phyloP scores from a whole-genome alignment of 2,329 filamentous ascomycete species.

The Ophiostoma quercus region DNA sequence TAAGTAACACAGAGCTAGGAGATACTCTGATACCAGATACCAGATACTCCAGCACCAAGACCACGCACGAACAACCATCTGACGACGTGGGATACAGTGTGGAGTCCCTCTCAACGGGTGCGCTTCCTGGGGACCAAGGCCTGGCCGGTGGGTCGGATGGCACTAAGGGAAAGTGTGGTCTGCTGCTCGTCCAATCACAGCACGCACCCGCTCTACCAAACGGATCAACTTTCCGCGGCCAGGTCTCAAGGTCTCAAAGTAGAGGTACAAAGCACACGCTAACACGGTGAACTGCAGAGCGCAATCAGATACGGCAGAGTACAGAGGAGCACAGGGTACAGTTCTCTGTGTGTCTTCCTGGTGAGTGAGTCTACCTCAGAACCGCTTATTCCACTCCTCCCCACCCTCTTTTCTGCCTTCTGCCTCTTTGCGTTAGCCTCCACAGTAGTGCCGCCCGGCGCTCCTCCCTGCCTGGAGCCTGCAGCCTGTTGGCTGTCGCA shows the following conservation, averaged over 20 bases:
- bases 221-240: constrained; percentile 5
- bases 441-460: constrained; percentile 1
- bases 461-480: constrained; percentile 8
- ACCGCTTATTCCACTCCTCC: not conserved
- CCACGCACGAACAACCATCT: not conserved
- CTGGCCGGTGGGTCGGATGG: constrained; percentile 9
- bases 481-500: constrained; percentile 11
- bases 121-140: constrained; percentile 13
- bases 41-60: not conserved
- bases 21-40: not conserved
- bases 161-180: not conserved
- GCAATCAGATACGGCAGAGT: constrained; percentile 2
- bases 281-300: constrained; percentile 10
- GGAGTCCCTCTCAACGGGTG: constrained; percentile 10
- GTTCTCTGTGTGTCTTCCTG: not conserved
- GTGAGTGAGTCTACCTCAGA: too few species aligned
- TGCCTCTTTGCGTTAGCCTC: constrained; percentile 3
- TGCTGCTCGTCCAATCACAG: not conserved
- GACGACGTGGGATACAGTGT: constrained; percentile 13
- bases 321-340: not conserved
- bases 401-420: not conserved
- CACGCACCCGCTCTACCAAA: not conserved
- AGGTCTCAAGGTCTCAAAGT: not conserved
- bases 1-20: not conserved
- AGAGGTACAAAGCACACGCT: constrained; percentile 1